A percentile compares a stretch with the other conserved stretches of the same genome.
Conservation (phyloP, 2,329 filamentous ascomycete genomes). For the Sarocladium strictum region DNA sequence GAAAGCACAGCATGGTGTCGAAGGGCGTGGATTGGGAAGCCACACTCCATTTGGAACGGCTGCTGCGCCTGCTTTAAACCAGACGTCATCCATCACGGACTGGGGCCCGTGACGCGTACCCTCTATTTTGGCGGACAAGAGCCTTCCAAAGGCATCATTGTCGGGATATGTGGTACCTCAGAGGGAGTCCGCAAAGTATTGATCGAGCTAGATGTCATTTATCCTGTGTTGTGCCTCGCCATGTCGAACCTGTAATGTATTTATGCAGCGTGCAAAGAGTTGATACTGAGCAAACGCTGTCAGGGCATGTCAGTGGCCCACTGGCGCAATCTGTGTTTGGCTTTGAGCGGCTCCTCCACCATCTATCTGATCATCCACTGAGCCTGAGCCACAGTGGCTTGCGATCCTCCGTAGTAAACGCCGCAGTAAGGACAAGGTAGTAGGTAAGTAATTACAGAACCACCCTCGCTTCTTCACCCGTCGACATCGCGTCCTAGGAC, state of each 20-base stretch:
- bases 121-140: not conserved
- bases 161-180: not conserved
- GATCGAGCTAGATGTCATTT: too few species aligned
- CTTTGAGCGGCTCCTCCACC: too few species aligned
- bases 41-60: too few species aligned
- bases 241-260: too few species aligned
- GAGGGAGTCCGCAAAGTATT: too few species aligned
- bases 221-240: too few species aligned
- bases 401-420: not conserved
- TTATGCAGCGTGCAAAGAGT: too few species aligned
- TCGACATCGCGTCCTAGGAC: not conserved
- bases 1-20: too few species aligned
- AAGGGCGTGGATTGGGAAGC: too few species aligned
- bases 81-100: not conserved
- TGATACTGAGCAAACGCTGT: too few species aligned
- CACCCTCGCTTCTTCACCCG: not conserved
- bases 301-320: too few species aligned
- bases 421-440: not conserved
- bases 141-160: not conserved
- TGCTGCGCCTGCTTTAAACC: not conserved
- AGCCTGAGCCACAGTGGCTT: conserved; percentile 7
- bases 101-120: not conserved
- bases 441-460: conserved; percentile 5
- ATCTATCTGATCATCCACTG: conserved; percentile 1
- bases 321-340: too few species aligned